phyloP scores from a whole-genome alignment of 768 basidiomycete species.

The Kwoniella sp. region DNA sequence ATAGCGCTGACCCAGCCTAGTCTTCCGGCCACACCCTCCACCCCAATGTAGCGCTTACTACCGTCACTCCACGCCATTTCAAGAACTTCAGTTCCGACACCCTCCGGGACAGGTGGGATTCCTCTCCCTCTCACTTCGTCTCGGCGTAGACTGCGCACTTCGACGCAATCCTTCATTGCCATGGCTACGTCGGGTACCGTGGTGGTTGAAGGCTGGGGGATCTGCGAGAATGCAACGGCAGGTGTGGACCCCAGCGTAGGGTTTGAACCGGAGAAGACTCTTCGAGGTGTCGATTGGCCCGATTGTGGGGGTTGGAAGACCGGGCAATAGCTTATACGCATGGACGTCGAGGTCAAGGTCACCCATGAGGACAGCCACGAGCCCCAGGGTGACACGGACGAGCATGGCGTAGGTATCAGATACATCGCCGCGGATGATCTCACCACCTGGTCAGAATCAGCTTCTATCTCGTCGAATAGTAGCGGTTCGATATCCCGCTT shows the following conservation, averaged over 20 bases:
- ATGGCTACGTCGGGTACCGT: slow-evolving; percentile 31
- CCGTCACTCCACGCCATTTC: slow-evolving; percentile 45
- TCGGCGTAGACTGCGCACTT: slow-evolving; percentile 39
- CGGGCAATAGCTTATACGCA: slow-evolving; percentile 38
- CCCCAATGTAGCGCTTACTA: slow-evolving; percentile 37
- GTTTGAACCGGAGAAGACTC: slow-evolving; percentile 28
- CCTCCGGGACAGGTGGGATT: slow-evolving; percentile 35
- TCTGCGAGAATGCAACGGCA: slow-evolving; percentile 23
- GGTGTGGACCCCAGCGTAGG: slow-evolving; percentile 5
- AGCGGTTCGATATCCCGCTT: not conserved
- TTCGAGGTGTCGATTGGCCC: slow-evolving; percentile 29
- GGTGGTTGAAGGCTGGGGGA: slow-evolving; percentile 24
- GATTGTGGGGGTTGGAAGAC: slow-evolving; percentile 22
- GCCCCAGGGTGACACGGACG: slow-evolving; percentile 35
- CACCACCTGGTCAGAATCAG: slow-evolving; percentile 19
- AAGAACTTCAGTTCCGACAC: slow-evolving; percentile 40
- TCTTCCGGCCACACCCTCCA: slow-evolving; percentile 39
- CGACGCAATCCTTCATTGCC: slow-evolving; percentile 42
- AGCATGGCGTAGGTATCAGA: slow-evolving; percentile 40
- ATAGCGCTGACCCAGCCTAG: slow-evolving; percentile 47
- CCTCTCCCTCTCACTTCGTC: slow-evolving; percentile 41
- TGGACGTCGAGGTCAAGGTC: slow-evolving; percentile 16
- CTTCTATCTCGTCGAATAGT: not conserved
- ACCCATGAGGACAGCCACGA: slow-evolving; percentile 42
- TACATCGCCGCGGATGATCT: slow-evolving; percentile 35